Conservation (phyloP, 73 alveolate species). For the Blepharisma japonicum region DNA sequence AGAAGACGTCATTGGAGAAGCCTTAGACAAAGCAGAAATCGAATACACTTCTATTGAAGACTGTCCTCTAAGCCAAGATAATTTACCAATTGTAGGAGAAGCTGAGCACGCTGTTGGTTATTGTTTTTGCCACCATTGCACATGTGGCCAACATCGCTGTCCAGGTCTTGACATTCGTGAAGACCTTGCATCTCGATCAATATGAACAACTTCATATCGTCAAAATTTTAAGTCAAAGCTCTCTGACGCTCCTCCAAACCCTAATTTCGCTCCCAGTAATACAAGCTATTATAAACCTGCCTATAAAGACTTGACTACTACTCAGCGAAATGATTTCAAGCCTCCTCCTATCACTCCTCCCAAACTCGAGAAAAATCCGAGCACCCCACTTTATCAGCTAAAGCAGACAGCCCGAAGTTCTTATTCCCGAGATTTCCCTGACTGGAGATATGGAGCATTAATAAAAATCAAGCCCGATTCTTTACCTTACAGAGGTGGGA, state of each 20-base stretch:
- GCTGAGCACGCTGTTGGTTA: constrained; percentile 19
- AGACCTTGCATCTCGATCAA: too few species aligned
- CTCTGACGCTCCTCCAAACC: too few species aligned
- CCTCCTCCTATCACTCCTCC: too few species aligned
- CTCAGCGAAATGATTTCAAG: too few species aligned
- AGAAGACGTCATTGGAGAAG: too few species aligned
- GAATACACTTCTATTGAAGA: background rate
- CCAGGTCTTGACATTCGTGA: constrained; percentile 6
- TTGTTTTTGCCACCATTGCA: constrained; percentile 27
- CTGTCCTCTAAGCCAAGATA: constrained; percentile 18
- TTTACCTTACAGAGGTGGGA: constrained; percentile 10
- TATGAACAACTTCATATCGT: too few species aligned
- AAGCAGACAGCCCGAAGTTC: background rate
- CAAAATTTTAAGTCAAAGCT: too few species aligned
- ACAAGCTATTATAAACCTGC: too few species aligned
- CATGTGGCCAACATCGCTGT: constrained; percentile 19
- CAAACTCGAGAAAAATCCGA: too few species aligned
- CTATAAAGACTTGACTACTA: too few species aligned
- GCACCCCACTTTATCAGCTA: background rate
- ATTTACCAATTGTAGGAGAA: constrained; percentile 25
- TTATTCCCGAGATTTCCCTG: constrained; percentile 18
- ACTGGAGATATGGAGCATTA: background rate
- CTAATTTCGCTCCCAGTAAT: too few species aligned
- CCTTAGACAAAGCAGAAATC: too few species aligned
- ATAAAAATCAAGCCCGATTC: background rate